phyloP scores from a whole-genome alignment of 306 rosid species.

The Cicer yamashitae region DNA sequence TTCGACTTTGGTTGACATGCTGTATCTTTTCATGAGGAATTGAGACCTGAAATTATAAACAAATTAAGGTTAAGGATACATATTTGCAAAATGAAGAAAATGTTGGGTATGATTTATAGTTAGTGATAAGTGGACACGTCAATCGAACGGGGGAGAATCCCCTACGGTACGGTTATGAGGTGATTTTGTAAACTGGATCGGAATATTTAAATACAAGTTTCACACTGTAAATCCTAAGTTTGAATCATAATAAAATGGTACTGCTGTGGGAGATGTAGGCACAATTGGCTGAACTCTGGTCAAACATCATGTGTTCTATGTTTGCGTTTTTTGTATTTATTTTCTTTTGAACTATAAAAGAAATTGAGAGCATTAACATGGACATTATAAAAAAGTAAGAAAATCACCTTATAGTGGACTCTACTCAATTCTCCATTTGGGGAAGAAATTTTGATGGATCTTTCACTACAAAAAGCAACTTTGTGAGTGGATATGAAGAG shows the following conservation, averaged over 20 bases:
- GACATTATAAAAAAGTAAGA: background rate
- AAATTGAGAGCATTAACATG: conserved; percentile 3
- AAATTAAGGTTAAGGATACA: conserved; percentile 12
- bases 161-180: no score
- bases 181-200: no score
- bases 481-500: conserved; percentile 81
- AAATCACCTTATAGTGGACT: conserved; percentile 64
- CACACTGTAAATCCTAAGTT: no score
- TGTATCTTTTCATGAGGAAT: conserved; percentile 38
- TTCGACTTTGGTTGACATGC: conserved; percentile 32
- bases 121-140: no score
- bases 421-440: conserved; percentile 56
- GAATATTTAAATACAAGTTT: no score
- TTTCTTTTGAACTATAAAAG: background rate
- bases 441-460: conserved; percentile 66
- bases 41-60: conserved; percentile 8
- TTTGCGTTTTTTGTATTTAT: no score
- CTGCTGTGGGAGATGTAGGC: no score
- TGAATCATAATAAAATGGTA: no score
- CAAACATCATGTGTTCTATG: no score
- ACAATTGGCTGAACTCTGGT: no score
- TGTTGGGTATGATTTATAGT: no score
- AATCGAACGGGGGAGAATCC: no score
- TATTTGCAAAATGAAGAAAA: conserved; percentile 7
- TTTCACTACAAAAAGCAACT: conserved; percentile 84